phyloP scores from a whole-genome alignment of 192 early-diverging fungal species.

The Gorgonomyces haynaldii region DNA sequence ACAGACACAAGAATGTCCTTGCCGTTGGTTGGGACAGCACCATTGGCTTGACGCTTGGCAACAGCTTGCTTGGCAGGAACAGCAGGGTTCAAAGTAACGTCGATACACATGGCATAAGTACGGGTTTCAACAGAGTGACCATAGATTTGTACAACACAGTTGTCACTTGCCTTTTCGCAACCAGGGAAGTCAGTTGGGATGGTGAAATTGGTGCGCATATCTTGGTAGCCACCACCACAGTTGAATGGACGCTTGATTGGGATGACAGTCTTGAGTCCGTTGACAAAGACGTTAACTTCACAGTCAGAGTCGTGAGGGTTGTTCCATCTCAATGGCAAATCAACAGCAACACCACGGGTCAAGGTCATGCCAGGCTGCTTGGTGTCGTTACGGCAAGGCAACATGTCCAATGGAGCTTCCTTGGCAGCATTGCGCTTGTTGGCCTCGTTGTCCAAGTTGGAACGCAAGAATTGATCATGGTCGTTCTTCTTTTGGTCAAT shows the following conservation, averaged over 20 bases:
- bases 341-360: slow-evolving; percentile 9
- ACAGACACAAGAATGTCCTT: not conserved
- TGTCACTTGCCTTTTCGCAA: not conserved
- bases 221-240: slow-evolving; percentile 12
- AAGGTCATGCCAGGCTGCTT: slow-evolving; percentile 2
- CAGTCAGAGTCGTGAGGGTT: slow-evolving; percentile 23
- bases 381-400: slow-evolving; percentile 10
- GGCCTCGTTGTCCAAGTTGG: slow-evolving; percentile 22
- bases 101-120: slow-evolving; percentile 16
- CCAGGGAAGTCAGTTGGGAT: slow-evolving; percentile 19
- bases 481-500: slow-evolving; percentile 14
- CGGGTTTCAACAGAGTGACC: slow-evolving; percentile 20
- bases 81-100: slow-evolving; percentile 5
- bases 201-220: slow-evolving; percentile 13
- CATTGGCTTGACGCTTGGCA: slow-evolving; percentile 1
- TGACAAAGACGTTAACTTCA: slow-evolving; percentile 20
- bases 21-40: not conserved
- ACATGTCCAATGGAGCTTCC: slow-evolving; percentile 14
- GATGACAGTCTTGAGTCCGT: slow-evolving; percentile 1
- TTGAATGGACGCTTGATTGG: slow-evolving; percentile 15
- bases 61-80: slow-evolving; percentile 5
- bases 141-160: slow-evolving; percentile 20
- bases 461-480: slow-evolving; percentile 21
- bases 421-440: slow-evolving; percentile 18
- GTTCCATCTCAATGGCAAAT: slow-evolving; percentile 17